Evolutionary conservation across 441 rosid genomes (phyloP).

Genomic region (Populus trichocarpa): DNA sequence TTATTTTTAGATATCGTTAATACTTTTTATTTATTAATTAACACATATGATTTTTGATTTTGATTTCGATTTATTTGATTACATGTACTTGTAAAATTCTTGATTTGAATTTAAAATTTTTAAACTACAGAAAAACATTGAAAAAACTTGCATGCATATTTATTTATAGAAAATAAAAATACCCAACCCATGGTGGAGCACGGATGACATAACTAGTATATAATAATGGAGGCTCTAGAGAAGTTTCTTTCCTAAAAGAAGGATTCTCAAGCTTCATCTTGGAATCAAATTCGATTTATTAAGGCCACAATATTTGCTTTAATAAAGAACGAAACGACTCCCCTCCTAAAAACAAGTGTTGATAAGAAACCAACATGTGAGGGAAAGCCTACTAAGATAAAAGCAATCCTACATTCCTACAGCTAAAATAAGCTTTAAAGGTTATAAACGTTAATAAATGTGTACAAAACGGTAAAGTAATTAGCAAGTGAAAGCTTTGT

Average conservation of each 20-base stretch:
- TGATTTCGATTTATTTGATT: no score
- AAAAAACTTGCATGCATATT: no score
- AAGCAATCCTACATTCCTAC: constrained; percentile 7
- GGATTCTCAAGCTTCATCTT: neutral
- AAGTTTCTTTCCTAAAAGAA: neutral
- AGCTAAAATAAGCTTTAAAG: neutral
- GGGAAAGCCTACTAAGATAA: constrained; percentile 8
- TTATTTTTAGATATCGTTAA: no score
- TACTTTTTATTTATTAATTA: no score
- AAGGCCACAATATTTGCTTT: constrained; percentile 29
- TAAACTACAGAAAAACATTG: no score
- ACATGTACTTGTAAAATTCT: no score
- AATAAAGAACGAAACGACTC: constrained; percentile 14
- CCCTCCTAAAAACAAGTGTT: neutral
- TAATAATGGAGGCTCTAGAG: neutral
- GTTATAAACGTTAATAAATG: neutral
- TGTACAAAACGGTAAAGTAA: neutral
- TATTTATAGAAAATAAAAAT: no score
- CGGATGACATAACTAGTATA: no score
- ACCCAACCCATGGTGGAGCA: no score
- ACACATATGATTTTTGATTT: no score
- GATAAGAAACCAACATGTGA: constrained; percentile 8
- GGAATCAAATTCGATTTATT: neutral
- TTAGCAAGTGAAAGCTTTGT: neutral
- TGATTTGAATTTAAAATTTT: no score